Base-by-base conservation (phyloP, 192 early-diverging fungal genomes). In the Rhizophagus sp. region DNA sequence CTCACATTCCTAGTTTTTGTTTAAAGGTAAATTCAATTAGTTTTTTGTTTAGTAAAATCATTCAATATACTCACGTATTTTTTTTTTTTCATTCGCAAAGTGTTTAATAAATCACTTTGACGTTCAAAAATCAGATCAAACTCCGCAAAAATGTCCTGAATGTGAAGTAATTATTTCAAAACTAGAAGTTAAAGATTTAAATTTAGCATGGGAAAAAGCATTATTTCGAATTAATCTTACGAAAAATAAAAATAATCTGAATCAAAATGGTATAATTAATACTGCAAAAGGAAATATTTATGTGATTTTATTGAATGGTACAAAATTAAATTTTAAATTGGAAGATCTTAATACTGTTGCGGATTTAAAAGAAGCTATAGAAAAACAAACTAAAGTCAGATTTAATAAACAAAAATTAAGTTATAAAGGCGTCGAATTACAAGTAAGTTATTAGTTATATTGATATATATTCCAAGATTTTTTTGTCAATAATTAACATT, bases 341-440 rank as follows among this genome's bases (percentile, higher is more conserved):
- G 49, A 61, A 44, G n/a, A 75, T 5, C 24, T 74, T 9, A 27
- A 17, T 22, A 73, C 61, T 17, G 44, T 80, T 62, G n/a, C 10
- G 24, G 68, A n/a, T 41, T 66, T 80, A 44, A 49, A 62, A 63
- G 44, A 13, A 24, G 27, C 25, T 11, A 44, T 80, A 17, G 33
- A 76, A 11, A 63, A 57, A 30, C 11, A 64, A 41, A 39, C 41
- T 24, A 61, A 63, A 1, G 72, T 80, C 24, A 44, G 75, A 12
- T 3, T n/a, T 25, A 36, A 22, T 12, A 80, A 80, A 66, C 79
- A 80, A 65, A 80, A 62, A 50, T 74, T 80, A 30, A 33, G 74
- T 9, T 62, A 49, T 75, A 71, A 80, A 33, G 73, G 73, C 2
- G 24, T 27, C 12, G 68, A 70, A 34, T 75, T 80, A n/a, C 25